A percentile compares a stretch with the other conserved stretches of the same genome.
Evolutionary conservation across 768 basidiomycete species (phyloP).

Genomic region (Leccinellum rugosiceps): DNA sequence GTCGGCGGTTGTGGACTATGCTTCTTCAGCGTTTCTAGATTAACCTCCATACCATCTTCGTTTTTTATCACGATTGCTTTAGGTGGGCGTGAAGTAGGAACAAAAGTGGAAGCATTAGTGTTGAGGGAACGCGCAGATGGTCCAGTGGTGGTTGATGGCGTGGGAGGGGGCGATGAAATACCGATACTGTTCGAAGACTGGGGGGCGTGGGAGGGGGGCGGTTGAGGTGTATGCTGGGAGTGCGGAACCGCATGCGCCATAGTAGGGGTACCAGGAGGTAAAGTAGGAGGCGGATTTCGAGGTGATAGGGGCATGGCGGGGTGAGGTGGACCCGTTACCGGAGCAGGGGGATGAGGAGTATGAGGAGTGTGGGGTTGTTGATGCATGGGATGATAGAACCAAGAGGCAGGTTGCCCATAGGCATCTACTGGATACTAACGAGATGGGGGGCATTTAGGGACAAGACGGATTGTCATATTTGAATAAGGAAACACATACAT

Average conservation of each 20-base stretch:
- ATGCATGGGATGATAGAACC: conserved; percentile 40
- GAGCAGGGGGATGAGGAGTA: conserved; percentile 37
- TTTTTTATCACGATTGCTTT: conserved; percentile 57
- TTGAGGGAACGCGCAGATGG: conserved; percentile 48
- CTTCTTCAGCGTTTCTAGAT: conserved; percentile 53
- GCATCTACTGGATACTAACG: conserved; percentile 45
- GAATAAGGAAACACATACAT: conserved; percentile 44
- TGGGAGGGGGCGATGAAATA: conserved; percentile 61
- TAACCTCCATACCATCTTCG: conserved; percentile 62
- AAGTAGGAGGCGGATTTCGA: conserved; percentile 49
- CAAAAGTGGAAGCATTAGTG: conserved; percentile 62
- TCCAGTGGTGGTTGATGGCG: conserved; percentile 52
- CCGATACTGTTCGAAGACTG: conserved; percentile 45
- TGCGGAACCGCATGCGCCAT: conserved; percentile 54
- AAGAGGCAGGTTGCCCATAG: conserved; percentile 41
- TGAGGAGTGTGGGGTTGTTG: conserved; percentile 46
- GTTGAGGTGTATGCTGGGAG: conserved; percentile 45
- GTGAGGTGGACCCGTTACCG: conserved; percentile 41
- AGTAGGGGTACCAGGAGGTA: conserved; percentile 72
- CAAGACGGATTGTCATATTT: not conserved
- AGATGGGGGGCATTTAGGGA: conserved; percentile 3
- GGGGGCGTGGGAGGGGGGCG: conserved; percentile 40
- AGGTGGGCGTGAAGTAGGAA: conserved; percentile 46
- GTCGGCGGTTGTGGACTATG: conserved; percentile 40
- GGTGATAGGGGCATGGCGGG: conserved; percentile 65